These are phyloP conservation scores for Acanthamoeba sp. DNA, from an alignment of 208 protist genomes.

Conservation along the genomic window DNA sequence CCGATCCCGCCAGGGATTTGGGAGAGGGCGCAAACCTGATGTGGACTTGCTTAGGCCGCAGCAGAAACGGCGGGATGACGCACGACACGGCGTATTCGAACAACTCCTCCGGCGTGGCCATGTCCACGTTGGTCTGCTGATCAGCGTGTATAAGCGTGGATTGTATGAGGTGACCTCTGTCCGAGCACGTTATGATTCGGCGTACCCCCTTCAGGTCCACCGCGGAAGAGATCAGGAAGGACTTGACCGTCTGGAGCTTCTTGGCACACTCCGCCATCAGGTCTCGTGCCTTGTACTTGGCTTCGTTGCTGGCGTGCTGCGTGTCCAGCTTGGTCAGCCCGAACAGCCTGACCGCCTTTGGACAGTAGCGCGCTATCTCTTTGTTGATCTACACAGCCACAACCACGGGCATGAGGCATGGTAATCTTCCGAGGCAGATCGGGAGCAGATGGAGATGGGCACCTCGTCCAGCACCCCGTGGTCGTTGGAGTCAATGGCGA, in stretches of 20 bases:
- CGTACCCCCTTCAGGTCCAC: neutral
- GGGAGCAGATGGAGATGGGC: too few species aligned
- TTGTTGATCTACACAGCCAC: neutral
- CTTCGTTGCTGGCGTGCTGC: neutral
- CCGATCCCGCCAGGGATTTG: too few species aligned
- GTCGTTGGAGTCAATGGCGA: neutral
- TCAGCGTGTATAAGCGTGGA: neutral
- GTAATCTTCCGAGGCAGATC: too few species aligned
- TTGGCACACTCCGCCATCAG: neutral
- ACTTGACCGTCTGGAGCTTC: neutral
- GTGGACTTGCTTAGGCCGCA: neutral
- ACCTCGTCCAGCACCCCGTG: neutral
- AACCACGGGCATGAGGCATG: too few species aligned
- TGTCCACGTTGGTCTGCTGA: neutral
- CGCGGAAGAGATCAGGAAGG: neutral
- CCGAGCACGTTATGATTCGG: too few species aligned
- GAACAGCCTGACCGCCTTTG: neutral
- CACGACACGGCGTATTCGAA: constrained; percentile 1
- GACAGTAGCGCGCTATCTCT: constrained; percentile 21
- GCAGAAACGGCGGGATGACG: constrained; percentile 27
- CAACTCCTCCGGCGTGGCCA: constrained; percentile 14
- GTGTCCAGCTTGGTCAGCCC: neutral
- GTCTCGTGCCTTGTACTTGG: neutral
- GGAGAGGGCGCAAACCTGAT: neutral
- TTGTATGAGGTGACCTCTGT: too few species aligned